phyloP scores from a whole-genome alignment of 495 filamentous ascomycete species.

The Chaetomidium leptoderma region DNA sequence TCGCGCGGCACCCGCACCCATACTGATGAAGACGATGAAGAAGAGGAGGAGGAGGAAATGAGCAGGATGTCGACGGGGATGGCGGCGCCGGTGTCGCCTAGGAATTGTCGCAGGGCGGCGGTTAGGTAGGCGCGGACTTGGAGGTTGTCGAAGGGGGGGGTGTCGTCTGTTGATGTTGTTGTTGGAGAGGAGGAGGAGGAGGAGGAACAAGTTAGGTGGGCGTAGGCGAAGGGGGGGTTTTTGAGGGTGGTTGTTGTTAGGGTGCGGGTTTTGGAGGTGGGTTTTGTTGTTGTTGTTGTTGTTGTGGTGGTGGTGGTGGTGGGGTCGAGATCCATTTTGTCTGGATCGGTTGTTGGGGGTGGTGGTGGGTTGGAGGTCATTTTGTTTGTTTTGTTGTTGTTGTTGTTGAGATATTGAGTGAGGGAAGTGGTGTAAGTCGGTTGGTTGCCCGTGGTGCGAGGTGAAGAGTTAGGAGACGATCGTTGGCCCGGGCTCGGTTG shows the following conservation, averaged over 20 bases:
- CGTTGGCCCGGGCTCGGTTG: no score
- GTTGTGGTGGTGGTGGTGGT: constrained; percentile 1
- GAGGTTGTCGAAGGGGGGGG: constrained; percentile 59
- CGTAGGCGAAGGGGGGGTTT: constrained; percentile 39
- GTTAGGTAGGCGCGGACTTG: constrained; percentile 70
- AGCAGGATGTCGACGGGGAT: constrained; percentile 82
- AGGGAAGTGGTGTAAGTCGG: background rate
- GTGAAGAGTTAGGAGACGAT: no score
- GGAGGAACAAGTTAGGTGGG: no score
- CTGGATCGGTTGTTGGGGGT: background rate
- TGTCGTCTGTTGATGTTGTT: background rate
- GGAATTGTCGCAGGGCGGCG: constrained; percentile 69
- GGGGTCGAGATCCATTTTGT: constrained; percentile 22
- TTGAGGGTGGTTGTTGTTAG: constrained; percentile 37
- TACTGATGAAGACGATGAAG: no score
- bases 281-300: constrained; percentile 4
- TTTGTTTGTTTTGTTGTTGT: background rate
- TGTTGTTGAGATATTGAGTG: background rate
- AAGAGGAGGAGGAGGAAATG: no score
- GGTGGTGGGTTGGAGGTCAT: background rate
- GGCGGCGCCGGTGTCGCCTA: constrained; percentile 70
- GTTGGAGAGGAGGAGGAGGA: no score
- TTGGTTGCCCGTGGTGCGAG: no score
- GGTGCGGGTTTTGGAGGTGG: constrained; percentile 31
- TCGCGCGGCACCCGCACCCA: constrained; percentile 74